These are phyloP conservation scores for Vaccinium myrtillus DNA, from an alignment of 148 eudicot genomes.

Conservation along the genomic window DNA sequence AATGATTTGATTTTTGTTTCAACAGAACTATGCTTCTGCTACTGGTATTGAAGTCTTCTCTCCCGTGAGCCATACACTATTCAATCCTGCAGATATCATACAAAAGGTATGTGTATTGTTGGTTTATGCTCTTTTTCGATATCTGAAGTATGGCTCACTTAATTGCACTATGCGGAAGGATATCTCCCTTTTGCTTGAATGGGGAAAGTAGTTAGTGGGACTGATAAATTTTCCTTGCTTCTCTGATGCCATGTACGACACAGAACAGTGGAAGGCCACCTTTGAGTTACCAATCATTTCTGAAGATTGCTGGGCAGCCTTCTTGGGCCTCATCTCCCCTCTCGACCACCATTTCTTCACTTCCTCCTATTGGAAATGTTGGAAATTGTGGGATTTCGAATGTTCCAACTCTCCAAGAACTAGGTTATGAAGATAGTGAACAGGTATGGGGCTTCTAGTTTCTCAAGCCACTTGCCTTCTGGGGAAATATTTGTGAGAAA, in stretches of 20 bases:
- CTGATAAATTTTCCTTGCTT: constrained; percentile 4
- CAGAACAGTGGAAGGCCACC: constrained; percentile 92
- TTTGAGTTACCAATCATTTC: constrained; percentile 65
- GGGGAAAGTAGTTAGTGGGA: neutral
- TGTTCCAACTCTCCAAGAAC: constrained; percentile 72
- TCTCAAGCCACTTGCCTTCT: neutral
- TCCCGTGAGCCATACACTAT: constrained; percentile 92
- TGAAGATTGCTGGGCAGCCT: constrained; percentile 77
- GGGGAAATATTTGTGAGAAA: neutral
- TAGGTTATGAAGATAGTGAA: constrained; percentile 59
- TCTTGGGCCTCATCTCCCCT: constrained; percentile 60
- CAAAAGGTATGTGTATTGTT: constrained; percentile 47
- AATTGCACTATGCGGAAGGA: neutral
- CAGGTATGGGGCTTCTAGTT: constrained; percentile 40
- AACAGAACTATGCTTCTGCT: constrained; percentile 58
- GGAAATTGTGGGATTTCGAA: constrained; percentile 41
- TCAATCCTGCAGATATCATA: constrained; percentile 77
- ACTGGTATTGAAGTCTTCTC: constrained; percentile 71
- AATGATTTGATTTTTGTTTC: constrained; percentile 10
- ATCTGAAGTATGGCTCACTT: neutral
- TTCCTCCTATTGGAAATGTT: constrained; percentile 60
- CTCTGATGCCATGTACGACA: neutral
- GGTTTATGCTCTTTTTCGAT: neutral
- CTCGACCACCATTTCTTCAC: constrained; percentile 37
- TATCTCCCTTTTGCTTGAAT: neutral